These are phyloP conservation scores for Coprinellus micaceus DNA, from an alignment of 768 basidiomycete species.

Conservation along the genomic window DNA sequence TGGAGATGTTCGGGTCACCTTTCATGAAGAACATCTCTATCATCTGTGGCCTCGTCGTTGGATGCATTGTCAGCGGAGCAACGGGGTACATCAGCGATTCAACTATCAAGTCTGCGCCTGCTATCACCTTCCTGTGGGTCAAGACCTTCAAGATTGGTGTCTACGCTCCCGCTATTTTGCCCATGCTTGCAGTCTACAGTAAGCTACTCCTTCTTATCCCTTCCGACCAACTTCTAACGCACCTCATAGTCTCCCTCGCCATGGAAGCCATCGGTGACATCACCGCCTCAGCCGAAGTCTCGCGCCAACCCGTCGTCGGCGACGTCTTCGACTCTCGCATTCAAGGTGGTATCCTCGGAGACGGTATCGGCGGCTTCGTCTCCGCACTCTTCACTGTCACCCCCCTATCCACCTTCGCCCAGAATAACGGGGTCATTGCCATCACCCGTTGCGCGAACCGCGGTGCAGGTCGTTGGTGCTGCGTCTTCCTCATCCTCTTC, in stretches of 20 bases:
- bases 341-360: slow-evolving; percentile 78
- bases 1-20: slow-evolving; percentile 80
- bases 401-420: slow-evolving; percentile 76
- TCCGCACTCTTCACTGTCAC: slow-evolving; percentile 80
- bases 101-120: slow-evolving; percentile 63
- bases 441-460: slow-evolving; percentile 84
- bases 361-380: slow-evolving; percentile 77
- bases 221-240: no score
- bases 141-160: slow-evolving; percentile 73
- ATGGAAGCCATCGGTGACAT: slow-evolving; percentile 89
- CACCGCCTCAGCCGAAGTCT: slow-evolving; percentile 80
- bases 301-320: slow-evolving; percentile 68
- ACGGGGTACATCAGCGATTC: slow-evolving; percentile 72
- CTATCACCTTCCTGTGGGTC: slow-evolving; percentile 83
- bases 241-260: slow-evolving; percentile 58
- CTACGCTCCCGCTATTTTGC: slow-evolving; percentile 64
- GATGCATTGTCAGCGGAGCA: slow-evolving; percentile 78
- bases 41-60: slow-evolving; percentile 70
- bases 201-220: no score
- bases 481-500: slow-evolving; percentile 73
- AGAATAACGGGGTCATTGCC: slow-evolving; percentile 81
- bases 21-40: slow-evolving; percentile 81
- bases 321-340: slow-evolving; percentile 77
- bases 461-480: slow-evolving; percentile 75
- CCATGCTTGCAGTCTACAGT: slow-evolving; percentile 40